Base-by-base conservation (phyloP, 805 yeast genomes). In the Cyberlindnera japonica region DNA sequence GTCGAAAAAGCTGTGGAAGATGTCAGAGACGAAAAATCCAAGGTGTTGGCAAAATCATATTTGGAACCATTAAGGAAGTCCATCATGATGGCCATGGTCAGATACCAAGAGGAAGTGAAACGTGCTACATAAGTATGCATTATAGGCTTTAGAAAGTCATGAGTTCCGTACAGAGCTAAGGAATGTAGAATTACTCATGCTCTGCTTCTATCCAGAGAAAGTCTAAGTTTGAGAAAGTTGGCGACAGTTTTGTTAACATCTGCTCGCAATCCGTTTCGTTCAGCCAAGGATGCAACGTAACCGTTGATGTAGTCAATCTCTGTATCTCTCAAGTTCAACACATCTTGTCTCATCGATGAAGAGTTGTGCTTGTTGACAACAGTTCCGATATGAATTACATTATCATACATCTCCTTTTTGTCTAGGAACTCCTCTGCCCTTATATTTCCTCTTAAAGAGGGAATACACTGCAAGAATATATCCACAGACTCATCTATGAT, bases 251-350 rank as follows among this genome's bases (percentile, higher is more conserved):
- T 50, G 47, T 67, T 67, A 19, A 59, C 57, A 22, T 61, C 50
- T 1, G 62, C 59, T 3, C 43, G 54, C 33, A 64, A 26, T 0
- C 69, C 66, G 34, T 70, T 61, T 43, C 65, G 63, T 22, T 60
- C 50, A 1, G 86, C 95, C 38, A 79, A 62, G 6, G 54, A 57
- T 2, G 74, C 81, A 11, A 90, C 69, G 54, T 79, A 87, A 1
- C 97, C 97, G 57, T 90, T 93, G 44, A 91, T 81, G 57, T 75
- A 83, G 45, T 81, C 84, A 16, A 91, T 75, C 57, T 91, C 99
- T 0, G 93, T 85, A 13, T 68, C 71, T 49, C 75, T 72, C 43
- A 74, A 43, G 46, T 66, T 63, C 11, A 67, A 36, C 3, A 58
- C 68, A 52, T 91, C 98, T 43, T 70, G 72, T 55, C 74, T 62